phyloP scores from a whole-genome alignment of 2,329 filamentous ascomycete species.

The Hypoxylon sp. region DNA sequence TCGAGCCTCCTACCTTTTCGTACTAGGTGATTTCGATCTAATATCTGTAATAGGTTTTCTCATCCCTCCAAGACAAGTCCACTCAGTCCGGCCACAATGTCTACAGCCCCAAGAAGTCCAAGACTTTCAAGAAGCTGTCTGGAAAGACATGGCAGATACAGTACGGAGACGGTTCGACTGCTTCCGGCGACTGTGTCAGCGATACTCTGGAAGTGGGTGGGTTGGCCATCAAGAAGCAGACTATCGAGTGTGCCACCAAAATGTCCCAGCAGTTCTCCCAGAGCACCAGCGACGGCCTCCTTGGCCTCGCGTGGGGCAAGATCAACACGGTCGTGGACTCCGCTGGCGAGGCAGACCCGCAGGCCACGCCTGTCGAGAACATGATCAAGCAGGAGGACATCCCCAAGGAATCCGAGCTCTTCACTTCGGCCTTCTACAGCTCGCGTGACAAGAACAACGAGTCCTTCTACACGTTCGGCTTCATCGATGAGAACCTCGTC shows the following conservation, averaged over 20 bases:
- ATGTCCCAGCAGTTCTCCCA: conserved; percentile 69
- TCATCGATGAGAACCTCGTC: conserved; percentile 73
- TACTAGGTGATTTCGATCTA: conserved; percentile 18
- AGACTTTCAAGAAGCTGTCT: conserved; percentile 64
- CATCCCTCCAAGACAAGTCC: conserved; percentile 59
- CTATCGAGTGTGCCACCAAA: conserved; percentile 71
- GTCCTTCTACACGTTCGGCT: conserved; percentile 80
- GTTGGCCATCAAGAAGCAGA: conserved; percentile 69
- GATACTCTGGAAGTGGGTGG: conserved; percentile 73
- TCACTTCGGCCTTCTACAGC: conserved; percentile 73
- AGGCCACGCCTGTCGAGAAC: conserved; percentile 74
- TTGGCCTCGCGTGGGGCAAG: conserved; percentile 72
- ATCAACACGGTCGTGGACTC: conserved; percentile 69
- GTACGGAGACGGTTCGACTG: conserved; percentile 76
- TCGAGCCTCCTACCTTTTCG: not conserved
- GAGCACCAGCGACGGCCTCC: conserved; percentile 70
- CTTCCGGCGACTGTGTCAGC: conserved; percentile 72
- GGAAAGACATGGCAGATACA: conserved; percentile 72
- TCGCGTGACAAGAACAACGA: conserved; percentile 62
- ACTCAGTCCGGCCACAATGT: conserved; percentile 61
- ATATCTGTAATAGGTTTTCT: conserved; percentile 61
- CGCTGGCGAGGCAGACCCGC: conserved; percentile 58
- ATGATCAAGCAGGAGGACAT: conserved; percentile 67
- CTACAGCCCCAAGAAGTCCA: conserved; percentile 71
- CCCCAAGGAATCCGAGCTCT: conserved; percentile 65